Percentiles rank a stretch among this genome's conserved stretches.
These are phyloP conservation scores for Obelidium mucronatum DNA, from an alignment of 192 early-diverging fungal genomes.

Conservation along the genomic window DNA sequence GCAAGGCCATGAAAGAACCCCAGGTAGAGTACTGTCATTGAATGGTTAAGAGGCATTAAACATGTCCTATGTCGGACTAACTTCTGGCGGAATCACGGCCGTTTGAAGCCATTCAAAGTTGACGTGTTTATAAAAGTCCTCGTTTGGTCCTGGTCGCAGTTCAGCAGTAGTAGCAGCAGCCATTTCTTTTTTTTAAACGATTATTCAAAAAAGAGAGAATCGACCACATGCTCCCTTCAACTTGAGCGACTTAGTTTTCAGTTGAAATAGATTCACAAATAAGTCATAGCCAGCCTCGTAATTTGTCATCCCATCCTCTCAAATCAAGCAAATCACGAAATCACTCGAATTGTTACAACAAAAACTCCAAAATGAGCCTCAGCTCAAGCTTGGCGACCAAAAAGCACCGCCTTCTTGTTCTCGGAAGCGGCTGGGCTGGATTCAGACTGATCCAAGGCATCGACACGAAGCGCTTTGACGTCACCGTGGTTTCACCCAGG, in stretches of 20 bases:
- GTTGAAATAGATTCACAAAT: too few species aligned
- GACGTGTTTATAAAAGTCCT: constrained; percentile 15
- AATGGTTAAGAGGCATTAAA: not conserved
- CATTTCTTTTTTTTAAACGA: too few species aligned
- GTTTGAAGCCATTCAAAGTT: constrained; percentile 17
- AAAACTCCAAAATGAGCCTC: too few species aligned
- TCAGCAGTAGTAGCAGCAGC: too few species aligned
- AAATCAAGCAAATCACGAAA: too few species aligned
- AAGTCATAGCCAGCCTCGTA: too few species aligned
- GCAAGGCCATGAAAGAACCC: constrained; percentile 22
- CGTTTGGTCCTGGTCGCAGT: constrained; percentile 5
- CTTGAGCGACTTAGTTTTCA: too few species aligned
- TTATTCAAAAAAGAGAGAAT: too few species aligned
- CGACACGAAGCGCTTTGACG: constrained; percentile 71
- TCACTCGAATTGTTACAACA: too few species aligned
- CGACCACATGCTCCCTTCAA: too few species aligned
- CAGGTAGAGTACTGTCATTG: constrained; percentile 1
- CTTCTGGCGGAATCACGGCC: constrained; percentile 14
- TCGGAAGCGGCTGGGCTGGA: constrained; percentile 62
- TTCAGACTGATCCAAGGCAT: constrained; percentile 77
- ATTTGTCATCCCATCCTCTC: too few species aligned
- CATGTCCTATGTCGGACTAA: not conserved
- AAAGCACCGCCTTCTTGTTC: constrained; percentile 6
- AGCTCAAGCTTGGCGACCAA: not conserved
- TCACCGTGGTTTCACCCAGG: constrained; percentile 81